Evolutionary conservation across 441 rosid genomes (phyloP), one percentile per base, ranked within the genome.

Genomic region (Populus hybrid): DNA sequence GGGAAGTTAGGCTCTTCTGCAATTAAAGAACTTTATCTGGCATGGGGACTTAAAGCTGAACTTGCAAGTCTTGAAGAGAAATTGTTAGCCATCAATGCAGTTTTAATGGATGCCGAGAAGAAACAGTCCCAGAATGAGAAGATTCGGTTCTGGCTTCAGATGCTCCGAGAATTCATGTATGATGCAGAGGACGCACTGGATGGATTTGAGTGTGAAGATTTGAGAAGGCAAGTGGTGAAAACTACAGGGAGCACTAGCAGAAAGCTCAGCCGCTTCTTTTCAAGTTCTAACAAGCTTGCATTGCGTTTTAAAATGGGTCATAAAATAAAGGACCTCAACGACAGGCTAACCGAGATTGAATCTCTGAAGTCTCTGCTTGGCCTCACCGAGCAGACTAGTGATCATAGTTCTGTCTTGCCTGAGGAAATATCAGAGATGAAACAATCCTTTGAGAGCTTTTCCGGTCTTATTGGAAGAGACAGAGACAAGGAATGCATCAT

Each of bases 181-280:
- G 74, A 21, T 64, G 36, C 35, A 2, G 74, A 81, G 14, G 84
- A 81, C 71, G 76, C 71, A 9, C 3, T 65, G 63, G 80, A 81
- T 11, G 76, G 70, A 23, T 36, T 68, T 12, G 63, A 68, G 8
- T 64, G 71, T 2, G 72, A 77, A 69, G 59, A 67, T 21, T 69
- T 61, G 56, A 28, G 36, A 24, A 72, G 74, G 38, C 33, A 65
- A 31, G 67, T 71, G 29, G 65, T 29, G 24, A 64, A n/a, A 29
- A 8, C 24, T 36, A 4, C 16, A 0, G 56, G 72, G 53, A 72
- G 38, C 50, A 56, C 45, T 29, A 8, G 2, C 11, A 67, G 68
- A 20, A 79, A 79, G 72, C 75, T 70, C 70, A 28, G 71, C 21
- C 71, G 72, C 4, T 79, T 79, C 78, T 69, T 79, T 40, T 74